Evolutionary conservation across 495 filamentous ascomycete genomes (phyloP).

Genomic region (Patellaria atrata): DNA sequence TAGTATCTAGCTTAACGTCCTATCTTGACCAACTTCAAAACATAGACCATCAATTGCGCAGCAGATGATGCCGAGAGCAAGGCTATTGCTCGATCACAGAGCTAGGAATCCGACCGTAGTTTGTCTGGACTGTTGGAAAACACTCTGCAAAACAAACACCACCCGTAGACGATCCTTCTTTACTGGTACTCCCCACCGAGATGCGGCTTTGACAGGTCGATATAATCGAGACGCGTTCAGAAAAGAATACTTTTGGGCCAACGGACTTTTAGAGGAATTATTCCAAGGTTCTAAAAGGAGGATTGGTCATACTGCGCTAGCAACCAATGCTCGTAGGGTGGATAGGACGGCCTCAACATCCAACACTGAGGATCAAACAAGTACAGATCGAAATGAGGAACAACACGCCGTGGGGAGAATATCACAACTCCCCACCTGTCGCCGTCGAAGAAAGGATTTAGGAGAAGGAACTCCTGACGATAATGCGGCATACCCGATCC

Average conservation of each 20-base stretch:
- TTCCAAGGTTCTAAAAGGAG: constrained; percentile 12
- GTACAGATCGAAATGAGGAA: no score
- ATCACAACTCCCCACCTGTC: no score
- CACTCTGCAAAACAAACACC: constrained; percentile 4
- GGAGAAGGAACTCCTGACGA: constrained; percentile 10
- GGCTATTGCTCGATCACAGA: no score
- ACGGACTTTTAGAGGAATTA: constrained; percentile 11
- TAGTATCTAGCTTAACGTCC: no score
- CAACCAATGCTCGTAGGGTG: constrained; percentile 1
- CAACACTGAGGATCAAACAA: constrained; percentile 1
- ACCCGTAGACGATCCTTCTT: constrained; percentile 9
- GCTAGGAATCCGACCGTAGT: constrained; percentile 12
- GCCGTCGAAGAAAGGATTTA: constrained; percentile 24
- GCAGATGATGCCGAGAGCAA: no score
- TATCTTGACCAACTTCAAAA: no score
- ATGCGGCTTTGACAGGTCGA: constrained; percentile 10
- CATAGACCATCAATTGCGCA: no score
- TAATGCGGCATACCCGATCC: constrained; percentile 31
- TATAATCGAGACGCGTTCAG: constrained; percentile 13
- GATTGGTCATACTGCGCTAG: neutral
- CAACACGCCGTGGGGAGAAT: no score
- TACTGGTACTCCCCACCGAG: constrained; percentile 3
- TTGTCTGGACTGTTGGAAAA: constrained; percentile 14
- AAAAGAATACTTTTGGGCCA: constrained; percentile 23
- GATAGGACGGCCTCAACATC: constrained; percentile 4